phyloP scores from a whole-genome alignment of 2,329 filamentous ascomycete species.

The Ascochyta clinopodiicola region DNA sequence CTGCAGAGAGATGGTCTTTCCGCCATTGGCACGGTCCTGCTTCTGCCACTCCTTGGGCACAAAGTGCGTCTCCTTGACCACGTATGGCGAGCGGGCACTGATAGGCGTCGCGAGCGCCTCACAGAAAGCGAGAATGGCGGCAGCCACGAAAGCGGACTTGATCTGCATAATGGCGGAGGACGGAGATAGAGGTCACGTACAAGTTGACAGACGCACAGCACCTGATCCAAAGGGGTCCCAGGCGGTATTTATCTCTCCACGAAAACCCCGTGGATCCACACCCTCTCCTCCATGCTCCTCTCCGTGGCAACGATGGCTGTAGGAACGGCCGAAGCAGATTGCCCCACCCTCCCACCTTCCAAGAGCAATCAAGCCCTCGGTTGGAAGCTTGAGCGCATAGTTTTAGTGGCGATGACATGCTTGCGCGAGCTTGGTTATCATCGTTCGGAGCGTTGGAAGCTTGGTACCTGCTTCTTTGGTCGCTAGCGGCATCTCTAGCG shows the following conservation, averaged over 20 bases:
- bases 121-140: conserved; percentile 36
- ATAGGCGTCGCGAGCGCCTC: conserved; percentile 47
- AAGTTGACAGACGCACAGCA: conserved; percentile 14
- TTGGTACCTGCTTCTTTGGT: conserved; percentile 5
- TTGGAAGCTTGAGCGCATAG: conserved; percentile 17
- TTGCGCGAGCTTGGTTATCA: conserved; percentile 8
- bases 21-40: conserved; percentile 55
- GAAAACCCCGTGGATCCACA: not conserved
- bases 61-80: conserved; percentile 63
- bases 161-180: conserved; percentile 29
- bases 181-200: conserved; percentile 7
- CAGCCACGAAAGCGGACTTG: conserved; percentile 33
- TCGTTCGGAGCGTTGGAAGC: not conserved
- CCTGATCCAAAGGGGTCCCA: not conserved
- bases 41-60: conserved; percentile 60
- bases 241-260: conserved; percentile 12
- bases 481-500: not conserved
- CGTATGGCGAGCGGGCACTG: conserved; percentile 52
- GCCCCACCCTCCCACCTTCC: conserved; percentile 17
- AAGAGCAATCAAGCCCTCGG: conserved; percentile 18
- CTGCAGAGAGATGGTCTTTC: conserved; percentile 60
- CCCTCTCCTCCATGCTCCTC: not conserved
- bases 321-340: conserved; percentile 4
- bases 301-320: conserved; percentile 2
- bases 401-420: conserved; percentile 13